A percentile compares a stretch with the other conserved stretches of the same genome.
Conservation (phyloP, 1,139 yeast genomes). For the Debaryomyces fabryi region DNA sequence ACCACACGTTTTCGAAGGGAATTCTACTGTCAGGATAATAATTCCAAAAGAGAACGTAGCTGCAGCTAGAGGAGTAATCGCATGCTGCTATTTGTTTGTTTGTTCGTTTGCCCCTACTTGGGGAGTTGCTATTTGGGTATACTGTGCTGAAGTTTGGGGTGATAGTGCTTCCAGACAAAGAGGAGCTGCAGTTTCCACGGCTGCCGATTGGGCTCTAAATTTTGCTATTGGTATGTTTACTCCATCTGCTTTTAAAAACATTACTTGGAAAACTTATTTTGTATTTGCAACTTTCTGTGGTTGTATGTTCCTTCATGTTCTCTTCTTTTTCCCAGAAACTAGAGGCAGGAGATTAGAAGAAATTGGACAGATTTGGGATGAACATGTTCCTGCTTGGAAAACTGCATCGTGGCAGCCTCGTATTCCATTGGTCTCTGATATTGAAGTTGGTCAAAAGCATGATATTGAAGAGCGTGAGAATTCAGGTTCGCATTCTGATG, state of each 20-base stretch:
- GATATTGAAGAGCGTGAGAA: not conserved
- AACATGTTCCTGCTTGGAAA: slow-evolving; percentile 63
- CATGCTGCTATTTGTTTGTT: slow-evolving; percentile 54
- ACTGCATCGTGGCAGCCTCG: slow-evolving; percentile 44
- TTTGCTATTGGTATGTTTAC: slow-evolving; percentile 50
- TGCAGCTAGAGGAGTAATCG: slow-evolving; percentile 55
- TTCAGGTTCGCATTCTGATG: not conserved
- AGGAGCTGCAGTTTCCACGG: slow-evolving; percentile 50
- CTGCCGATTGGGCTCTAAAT: slow-evolving; percentile 51
- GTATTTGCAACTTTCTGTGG: slow-evolving; percentile 53
- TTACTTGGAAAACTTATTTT: slow-evolving; percentile 51
- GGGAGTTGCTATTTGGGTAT: slow-evolving; percentile 58
- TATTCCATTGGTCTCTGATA: slow-evolving; percentile 46
- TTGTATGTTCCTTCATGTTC: slow-evolving; percentile 60
- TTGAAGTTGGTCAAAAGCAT: slow-evolving; percentile 22
- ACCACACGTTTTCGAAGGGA: slow-evolving; percentile 33
- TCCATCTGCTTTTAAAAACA: slow-evolving; percentile 46
- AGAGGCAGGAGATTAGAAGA: slow-evolving; percentile 66
- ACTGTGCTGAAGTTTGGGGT: slow-evolving; percentile 54
- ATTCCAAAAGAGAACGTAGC: slow-evolving; percentile 36
- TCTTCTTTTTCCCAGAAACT: slow-evolving; percentile 68
- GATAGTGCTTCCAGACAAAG: slow-evolving; percentile 53
- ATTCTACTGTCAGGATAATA: slow-evolving; percentile 34
- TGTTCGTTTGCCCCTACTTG: slow-evolving; percentile 52
- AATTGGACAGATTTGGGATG: slow-evolving; percentile 61